Evolutionary conservation across 495 filamentous ascomycete genomes (phyloP), one percentile per base, ranked within the genome.

Genomic region (Ramalina intermedia): DNA sequence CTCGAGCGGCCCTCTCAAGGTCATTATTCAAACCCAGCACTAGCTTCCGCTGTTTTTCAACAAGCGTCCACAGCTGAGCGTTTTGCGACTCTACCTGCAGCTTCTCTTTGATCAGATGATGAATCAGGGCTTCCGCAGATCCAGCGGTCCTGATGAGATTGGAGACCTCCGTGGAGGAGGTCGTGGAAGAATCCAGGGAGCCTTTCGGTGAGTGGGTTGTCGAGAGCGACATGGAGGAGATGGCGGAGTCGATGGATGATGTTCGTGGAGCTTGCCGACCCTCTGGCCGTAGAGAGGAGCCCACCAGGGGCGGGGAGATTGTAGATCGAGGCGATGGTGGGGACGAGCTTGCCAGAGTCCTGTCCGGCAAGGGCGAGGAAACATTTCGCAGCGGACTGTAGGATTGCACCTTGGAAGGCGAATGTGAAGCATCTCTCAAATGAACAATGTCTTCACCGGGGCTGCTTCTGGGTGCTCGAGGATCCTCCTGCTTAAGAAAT

Each of bases 1-100:
- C 91, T 61, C 94, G 94, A 57, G 94, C 62, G 3, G 90, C 81
- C 43, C 84, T 79, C 63, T 96, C 89, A 21, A 98, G 71, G 59
- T 98, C 91, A 63, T 91, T 93, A 57, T 96, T 96, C 36, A 98
- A 70, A 1, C 91, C 93, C 23, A 95, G 58, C 33, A 98, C 88
- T 73, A 98, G 84, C 0, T 87, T 80, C 42, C 91, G 75, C 64
- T 98, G 91, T 64, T 98, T 96, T 62, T 96, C 88, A 23, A 98
- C 88, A 42, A 98, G 66, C 46, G 85, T 80, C 91, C 91, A 98
- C 51, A 98, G 66, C 63, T 96, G 90, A 14, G 82, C 71, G 62
- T 96, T 96, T 55, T 95, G 91, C 49, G 86, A 80, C 6, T 85
- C 75, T 35, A 85, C 80, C 21, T 84, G 82, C 48, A 88, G 80